phyloP scores from a whole-genome alignment of 1,139 yeast genomes.

The Taphrina deformans region DNA sequence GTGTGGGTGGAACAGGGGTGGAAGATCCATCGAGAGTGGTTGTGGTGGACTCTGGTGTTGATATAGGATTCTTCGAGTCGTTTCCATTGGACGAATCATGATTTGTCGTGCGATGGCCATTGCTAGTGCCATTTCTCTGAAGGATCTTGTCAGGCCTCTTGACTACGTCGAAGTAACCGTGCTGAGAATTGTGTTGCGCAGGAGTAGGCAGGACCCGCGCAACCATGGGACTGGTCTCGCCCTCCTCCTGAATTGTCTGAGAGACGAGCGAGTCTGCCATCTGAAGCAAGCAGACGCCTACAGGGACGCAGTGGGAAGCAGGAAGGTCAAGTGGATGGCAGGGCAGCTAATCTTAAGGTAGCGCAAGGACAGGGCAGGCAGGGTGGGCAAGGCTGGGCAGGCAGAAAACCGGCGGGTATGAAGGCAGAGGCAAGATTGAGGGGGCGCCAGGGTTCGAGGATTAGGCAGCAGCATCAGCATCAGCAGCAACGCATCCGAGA shows the following conservation, averaged over 20 bases:
- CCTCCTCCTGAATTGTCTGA: conserved; percentile 13
- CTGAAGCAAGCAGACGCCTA: neutral
- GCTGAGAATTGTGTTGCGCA: neutral
- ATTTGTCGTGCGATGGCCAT: neutral
- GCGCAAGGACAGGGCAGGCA: neutral
- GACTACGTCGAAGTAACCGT: conserved; percentile 7
- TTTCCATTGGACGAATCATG: neutral
- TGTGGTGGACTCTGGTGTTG: conserved; percentile 3
- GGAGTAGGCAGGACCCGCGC: neutral
- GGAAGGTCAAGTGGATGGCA: neutral
- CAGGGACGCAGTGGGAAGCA: neutral
- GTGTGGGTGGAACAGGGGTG: conserved; percentile 1
- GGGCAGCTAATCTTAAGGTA: neutral
- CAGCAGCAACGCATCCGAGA: too few relatives aligned
- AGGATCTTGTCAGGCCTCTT: neutral
- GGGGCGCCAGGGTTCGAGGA: neutral
- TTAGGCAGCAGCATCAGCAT: neutral
- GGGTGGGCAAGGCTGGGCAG: neutral
- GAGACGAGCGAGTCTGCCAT: conserved; percentile 18
- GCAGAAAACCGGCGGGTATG: neutral
- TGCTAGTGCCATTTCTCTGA: neutral
- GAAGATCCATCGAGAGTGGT: conserved; percentile 1
- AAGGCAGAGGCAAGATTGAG: neutral
- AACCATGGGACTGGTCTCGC: conserved; percentile 15
- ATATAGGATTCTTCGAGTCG: neutral